Evolutionary conservation across 2,329 filamentous ascomycete genomes (phyloP).

Genomic region (Paecilomyces formosus): DNA sequence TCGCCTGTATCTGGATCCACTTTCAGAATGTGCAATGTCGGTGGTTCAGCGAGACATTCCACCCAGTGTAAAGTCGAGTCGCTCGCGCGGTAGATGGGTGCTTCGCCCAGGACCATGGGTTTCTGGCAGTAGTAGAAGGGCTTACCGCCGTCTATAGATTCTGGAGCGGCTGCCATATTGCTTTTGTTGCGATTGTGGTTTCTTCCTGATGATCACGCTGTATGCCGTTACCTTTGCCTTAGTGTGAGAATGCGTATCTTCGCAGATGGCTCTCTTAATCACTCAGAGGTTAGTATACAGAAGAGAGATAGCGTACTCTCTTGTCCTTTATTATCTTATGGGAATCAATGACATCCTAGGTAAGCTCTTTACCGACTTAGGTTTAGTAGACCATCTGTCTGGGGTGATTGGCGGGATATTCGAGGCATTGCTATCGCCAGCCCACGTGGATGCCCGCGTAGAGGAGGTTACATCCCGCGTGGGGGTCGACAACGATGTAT

Average conservation of each 20-base stretch:
- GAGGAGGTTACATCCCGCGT: slow-evolving; percentile 1
- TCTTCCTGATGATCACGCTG: neutral
- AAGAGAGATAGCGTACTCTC: neutral
- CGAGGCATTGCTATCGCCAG: neutral
- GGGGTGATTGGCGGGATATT: neutral
- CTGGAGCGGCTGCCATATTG: slow-evolving; percentile 3
- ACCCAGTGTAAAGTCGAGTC: slow-evolving; percentile 27
- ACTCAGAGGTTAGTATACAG: neutral
- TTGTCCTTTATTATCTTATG: neutral
- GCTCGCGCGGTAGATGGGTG: slow-evolving; percentile 21
- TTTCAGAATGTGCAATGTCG: slow-evolving; percentile 26
- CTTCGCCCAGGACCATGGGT: slow-evolving; percentile 23
- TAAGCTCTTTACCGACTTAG: neutral
- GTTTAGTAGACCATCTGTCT: neutral
- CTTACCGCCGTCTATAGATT: slow-evolving; percentile 8
- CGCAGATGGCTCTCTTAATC: no score
- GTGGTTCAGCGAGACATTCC: slow-evolving; percentile 21
- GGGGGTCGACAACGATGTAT: neutral
- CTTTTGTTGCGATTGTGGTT: neutral
- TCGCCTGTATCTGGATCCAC: slow-evolving; percentile 22
- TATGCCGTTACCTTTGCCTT: neutral
- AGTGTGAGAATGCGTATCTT: no score
- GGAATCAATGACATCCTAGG: neutral
- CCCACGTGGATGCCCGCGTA: slow-evolving; percentile 3
- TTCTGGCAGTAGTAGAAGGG: slow-evolving; percentile 11